These are phyloP conservation scores for Amauroascus verrucosus DNA, from an alignment of 2,329 filamentous ascomycete species.

Conservation along the genomic window DNA sequence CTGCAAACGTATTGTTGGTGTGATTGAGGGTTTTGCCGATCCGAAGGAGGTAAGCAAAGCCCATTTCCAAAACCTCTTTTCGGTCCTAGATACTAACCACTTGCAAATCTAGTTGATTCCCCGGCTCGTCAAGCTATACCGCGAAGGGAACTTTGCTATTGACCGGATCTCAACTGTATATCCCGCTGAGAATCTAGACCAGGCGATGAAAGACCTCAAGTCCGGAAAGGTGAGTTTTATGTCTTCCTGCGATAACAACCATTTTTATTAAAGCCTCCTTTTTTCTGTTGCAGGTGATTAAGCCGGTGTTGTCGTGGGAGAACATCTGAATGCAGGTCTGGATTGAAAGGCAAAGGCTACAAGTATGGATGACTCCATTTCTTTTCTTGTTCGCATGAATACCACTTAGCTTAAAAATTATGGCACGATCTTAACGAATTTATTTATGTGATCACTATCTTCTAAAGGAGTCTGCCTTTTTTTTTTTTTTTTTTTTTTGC, in stretches of 20 bases:
- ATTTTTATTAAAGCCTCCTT: neutral
- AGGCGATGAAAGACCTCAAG: neutral
- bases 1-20: slow-evolving; percentile 2
- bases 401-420: no score
- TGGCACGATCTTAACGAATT: no score
- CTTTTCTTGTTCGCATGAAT: no score
- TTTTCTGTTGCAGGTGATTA: neutral
- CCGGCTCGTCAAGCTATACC: neutral
- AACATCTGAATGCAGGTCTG: neutral
- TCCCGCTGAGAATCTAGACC: neutral
- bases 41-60: neutral
- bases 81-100: neutral
- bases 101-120: neutral
- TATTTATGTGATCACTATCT: no score
- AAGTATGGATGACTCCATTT: no score
- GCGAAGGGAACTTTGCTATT: neutral
- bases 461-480: no score
- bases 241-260: no score
- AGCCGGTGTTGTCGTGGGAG: slow-evolving; percentile 1
- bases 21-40: slow-evolving; percentile 5
- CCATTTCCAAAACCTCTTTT: neutral
- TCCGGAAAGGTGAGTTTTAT: neutral
- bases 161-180: slow-evolving; percentile 1
- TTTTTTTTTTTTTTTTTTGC: no score
- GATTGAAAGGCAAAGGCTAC: no score